phyloP scores from a whole-genome alignment of 495 filamentous ascomycete species.

The Aeminium ludgeri region DNA sequence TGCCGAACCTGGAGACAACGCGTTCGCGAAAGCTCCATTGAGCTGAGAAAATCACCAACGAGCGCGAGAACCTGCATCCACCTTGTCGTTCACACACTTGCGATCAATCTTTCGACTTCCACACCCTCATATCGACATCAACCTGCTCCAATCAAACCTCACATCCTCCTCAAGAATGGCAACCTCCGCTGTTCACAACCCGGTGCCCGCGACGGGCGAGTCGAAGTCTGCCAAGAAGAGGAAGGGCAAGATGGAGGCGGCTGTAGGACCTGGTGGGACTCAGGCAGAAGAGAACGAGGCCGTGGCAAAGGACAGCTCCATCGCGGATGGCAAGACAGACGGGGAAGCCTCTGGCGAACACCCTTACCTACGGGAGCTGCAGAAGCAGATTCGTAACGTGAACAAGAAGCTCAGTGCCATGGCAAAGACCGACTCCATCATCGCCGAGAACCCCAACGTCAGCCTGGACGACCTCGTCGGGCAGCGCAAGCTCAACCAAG shows the following conservation, averaged over 20 bases:
- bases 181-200: constrained; percentile 16
- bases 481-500: constrained; percentile 71
- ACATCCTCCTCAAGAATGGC: neutral
- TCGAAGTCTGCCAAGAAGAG: constrained; percentile 28
- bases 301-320: constrained; percentile 15
- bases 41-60: no score
- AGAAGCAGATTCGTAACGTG: constrained; percentile 77
- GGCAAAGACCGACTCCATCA: constrained; percentile 58
- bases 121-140: no score
- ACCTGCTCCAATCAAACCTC: no score
- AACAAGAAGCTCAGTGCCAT: constrained; percentile 79
- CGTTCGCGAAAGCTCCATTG: no score
- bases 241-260: constrained; percentile 26
- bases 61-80: no score
- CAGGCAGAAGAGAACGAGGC: constrained; percentile 6
- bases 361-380: constrained; percentile 64
- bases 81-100: no score
- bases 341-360: constrained; percentile 47
- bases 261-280: constrained; percentile 9
- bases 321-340: constrained; percentile 24
- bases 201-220: constrained; percentile 14
- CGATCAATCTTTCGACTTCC: no score
- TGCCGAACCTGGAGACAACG: no score
- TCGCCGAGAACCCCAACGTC: constrained; percentile 59
- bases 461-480: constrained; percentile 71